phyloP scores from a whole-genome alignment of 345 rosid genomes.

The Cardiospermum halicacabum region DNA sequence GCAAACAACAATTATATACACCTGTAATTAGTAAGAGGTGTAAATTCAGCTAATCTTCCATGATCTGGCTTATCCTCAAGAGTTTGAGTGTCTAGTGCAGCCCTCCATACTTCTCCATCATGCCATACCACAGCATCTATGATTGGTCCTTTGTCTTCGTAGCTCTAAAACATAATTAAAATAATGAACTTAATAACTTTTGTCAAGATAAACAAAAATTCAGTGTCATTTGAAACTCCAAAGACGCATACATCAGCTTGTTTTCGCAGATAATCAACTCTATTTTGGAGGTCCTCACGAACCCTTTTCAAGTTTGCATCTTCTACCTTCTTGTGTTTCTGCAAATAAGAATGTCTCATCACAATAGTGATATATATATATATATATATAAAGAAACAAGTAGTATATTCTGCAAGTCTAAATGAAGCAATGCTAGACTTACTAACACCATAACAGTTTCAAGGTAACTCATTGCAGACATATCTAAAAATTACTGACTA shows the following conservation, averaged over 20 bases:
- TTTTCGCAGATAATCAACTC: constrained; percentile 68
- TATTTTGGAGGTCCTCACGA: constrained; percentile 80
- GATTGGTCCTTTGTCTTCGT: constrained; percentile 92
- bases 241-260: constrained; percentile 71
- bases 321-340: constrained; percentile 74
- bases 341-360: constrained; percentile 23
- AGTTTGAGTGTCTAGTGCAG: constrained; percentile 88
- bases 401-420: neutral
- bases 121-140: constrained; percentile 97
- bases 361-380: constrained; percentile 16
- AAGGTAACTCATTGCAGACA: too few relatives aligned
- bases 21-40: constrained; percentile 84
- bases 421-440: neutral
- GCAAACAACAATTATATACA: constrained; percentile 20
- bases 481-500: neutral
- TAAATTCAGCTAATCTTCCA: constrained; percentile 78
- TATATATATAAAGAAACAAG: constrained; percentile 3
- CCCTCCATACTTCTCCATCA: constrained; percentile 96
- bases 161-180: constrained; percentile 37
- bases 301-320: constrained; percentile 65
- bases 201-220: constrained; percentile 6
- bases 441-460: too few relatives aligned
- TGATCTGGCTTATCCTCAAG: constrained; percentile 72
- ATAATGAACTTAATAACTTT: constrained; percentile 9
- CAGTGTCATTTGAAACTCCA: constrained; percentile 14